phyloP scores from a whole-genome alignment of 73 alveolate species.

The Blepharisma japonicum region DNA sequence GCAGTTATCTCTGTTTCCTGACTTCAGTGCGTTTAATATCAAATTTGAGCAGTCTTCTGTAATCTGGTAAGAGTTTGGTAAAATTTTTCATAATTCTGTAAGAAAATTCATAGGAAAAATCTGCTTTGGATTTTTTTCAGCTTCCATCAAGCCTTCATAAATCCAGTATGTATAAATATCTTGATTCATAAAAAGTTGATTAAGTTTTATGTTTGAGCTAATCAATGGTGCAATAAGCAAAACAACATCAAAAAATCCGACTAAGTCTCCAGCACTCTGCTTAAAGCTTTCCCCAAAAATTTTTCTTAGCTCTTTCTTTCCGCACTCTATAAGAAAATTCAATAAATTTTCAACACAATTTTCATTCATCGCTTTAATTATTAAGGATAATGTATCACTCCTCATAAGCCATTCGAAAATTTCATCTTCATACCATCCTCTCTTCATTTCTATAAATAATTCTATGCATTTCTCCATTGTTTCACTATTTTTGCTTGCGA shows the following conservation, averaged over 20 bases:
- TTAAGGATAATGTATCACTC: conserved; percentile 51
- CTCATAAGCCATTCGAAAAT: conserved; percentile 64
- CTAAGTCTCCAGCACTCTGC: no score
- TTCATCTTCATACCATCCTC: conserved; percentile 49
- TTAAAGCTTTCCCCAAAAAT: not conserved
- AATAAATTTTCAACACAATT: conserved; percentile 30
- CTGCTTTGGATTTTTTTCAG: conserved; percentile 49
- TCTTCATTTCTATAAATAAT: conserved; percentile 53
- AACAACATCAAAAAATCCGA: not conserved
- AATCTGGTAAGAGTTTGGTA: conserved; percentile 50
- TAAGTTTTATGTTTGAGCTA: not conserved
- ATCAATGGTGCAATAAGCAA: not conserved
- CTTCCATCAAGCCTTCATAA: conserved; percentile 57
- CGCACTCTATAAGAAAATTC: not conserved
- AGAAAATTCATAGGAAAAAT: conserved; percentile 52
- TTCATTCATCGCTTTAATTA: conserved; percentile 51
- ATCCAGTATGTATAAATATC: conserved; percentile 70
- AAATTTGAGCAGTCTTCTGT: conserved; percentile 57
- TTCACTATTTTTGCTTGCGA: not conserved
- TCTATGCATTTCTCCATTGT: conserved; percentile 51
- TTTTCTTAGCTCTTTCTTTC: not conserved
- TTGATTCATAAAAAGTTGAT: conserved; percentile 30
- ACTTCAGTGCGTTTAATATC: conserved; percentile 49
- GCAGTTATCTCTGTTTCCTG: conserved; percentile 64
- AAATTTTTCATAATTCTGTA: conserved; percentile 66